Base-by-base conservation (phyloP, 495 filamentous ascomycete genomes). In the Penicillium cinerascens region DNA sequence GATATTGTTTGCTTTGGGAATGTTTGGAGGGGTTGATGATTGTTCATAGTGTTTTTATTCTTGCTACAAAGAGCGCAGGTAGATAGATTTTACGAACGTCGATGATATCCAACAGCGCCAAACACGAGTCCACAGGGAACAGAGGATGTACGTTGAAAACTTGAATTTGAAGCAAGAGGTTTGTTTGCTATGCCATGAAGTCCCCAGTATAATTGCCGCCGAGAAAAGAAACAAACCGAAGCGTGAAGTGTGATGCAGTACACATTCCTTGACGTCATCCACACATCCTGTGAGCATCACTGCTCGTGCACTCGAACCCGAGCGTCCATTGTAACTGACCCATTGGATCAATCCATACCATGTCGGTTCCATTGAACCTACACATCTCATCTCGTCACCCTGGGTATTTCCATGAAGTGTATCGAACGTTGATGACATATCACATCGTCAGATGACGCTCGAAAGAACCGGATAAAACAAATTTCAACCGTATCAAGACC, bases 341-440 rank as follows among this genome's bases (percentile, higher is more conserved):
- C 37, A 39, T 33, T 16, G 6, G 38, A 42, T 49, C 47, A 33
- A 35, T 35, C 21, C 25, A 38, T 13, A 35, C 23, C 21, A 18
- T 40, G 11, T n/a, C 37, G 36, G 42, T 39, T 17, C 33, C 25
- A 46, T 37, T 27, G 26, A 43, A 49, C 11, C 26, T 39, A 47
- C 42, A 49, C 17, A 21, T 43, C 42, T 44, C 44, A 51, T 53
- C 42, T 44, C 44, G 49, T 53, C 35, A 48, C 47, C 35, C 35
- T 44, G 46, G 51, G 61, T 60, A 60, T 63, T 49, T 55, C 49
- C 54, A 54, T 61, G 33, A 51, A 58, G 27, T 40, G 21, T 54
- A 54, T 47, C 48, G 27, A 42, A 39, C 44, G 39, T 43, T 21
- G 29, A 35, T 42, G 18, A 20, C 48, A 53, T 17, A 40, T 18